Base-by-base conservation (phyloP, 169 alveolate species). In the Plasmodium berghei region DNA sequence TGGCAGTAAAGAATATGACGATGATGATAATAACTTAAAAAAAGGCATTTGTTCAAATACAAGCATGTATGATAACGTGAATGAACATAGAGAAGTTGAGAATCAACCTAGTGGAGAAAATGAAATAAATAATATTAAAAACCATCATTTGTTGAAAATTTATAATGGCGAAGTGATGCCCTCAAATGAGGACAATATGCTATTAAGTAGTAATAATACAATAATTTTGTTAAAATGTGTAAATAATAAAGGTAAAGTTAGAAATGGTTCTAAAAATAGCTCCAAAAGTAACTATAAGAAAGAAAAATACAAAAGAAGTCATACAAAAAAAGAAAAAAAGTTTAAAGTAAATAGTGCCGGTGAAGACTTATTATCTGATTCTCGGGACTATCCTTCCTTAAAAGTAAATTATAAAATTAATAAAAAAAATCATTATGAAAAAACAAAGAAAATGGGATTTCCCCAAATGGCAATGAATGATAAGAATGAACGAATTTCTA, bases 331-430 rank as follows among this genome's bases (percentile, higher is more conserved):
- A 59, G 72, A 20, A 42, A 83, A 83, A 67, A 83, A 77, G 22
- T 77, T 67, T 20, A 66, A 62, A 83, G 42, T 67, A 62, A 66
- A 28, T 22, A 71, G 59, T 67, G 45, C 90, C 2, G 45, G 34
- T 58, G 90, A 83, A 67, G 83, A 83, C 9, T 20, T 67, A 10
- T 58, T 40, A 66, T 66, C 72, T 28, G 80, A 83, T 66, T 71
- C 54, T 83, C 80, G 69, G 55, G 85, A 66, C 28, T 54, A 66
- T 66, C 66, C 61, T 9, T 83, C 73, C 0, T 83, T 83, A 67
- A 83, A 83, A 55, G 90, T 83, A 52, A 83, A 54, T 83, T 67
- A 83, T 45, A 83, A 83, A 83, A 83, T 83, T 83, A 66, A 55
- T 54, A 83, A 83, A 69, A 83, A 80, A 80, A 80, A 62, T 80